These are phyloP conservation scores for Paragyromitra xinjiangensis DNA, from an alignment of 495 filamentous ascomycete genomes.

Conservation along the genomic window DNA sequence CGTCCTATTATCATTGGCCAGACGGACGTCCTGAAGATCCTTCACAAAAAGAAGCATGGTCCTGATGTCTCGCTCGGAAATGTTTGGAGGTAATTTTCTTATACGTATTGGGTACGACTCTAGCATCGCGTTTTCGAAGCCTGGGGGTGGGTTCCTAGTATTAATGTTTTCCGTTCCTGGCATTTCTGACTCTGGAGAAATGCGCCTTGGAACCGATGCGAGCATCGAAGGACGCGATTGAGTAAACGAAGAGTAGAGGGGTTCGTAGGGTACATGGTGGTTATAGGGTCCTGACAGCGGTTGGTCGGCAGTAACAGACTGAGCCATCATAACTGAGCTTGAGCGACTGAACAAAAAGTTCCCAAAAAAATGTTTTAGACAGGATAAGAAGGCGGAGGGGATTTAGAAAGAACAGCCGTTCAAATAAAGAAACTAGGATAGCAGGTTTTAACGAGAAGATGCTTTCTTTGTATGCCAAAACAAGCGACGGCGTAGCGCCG, in stretches of 20 bases:
- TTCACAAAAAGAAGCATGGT: slow-evolving; percentile 52
- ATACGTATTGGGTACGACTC: slow-evolving; percentile 50
- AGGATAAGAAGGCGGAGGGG: slow-evolving; percentile 2
- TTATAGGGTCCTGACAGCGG: slow-evolving; percentile 30
- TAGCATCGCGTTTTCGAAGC: slow-evolving; percentile 40
- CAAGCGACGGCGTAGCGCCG: slow-evolving; percentile 44
- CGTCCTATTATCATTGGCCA: slow-evolving; percentile 38
- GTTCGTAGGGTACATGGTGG: slow-evolving; percentile 37
- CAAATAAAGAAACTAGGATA: not conserved
- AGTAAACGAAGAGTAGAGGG: slow-evolving; percentile 39
- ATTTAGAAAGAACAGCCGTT: slow-evolving; percentile 2
- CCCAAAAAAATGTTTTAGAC: slow-evolving; percentile 15
- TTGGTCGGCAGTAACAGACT: slow-evolving; percentile 40
- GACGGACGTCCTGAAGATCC: slow-evolving; percentile 46
- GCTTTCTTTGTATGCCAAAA: slow-evolving; percentile 44
- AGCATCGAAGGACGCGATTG: slow-evolving; percentile 40
- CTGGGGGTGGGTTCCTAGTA: slow-evolving; percentile 43
- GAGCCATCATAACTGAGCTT: slow-evolving; percentile 42
- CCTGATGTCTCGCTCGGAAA: slow-evolving; percentile 51
- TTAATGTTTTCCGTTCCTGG: slow-evolving; percentile 38
- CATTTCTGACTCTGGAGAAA: slow-evolving; percentile 51
- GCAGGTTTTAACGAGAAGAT: not conserved
- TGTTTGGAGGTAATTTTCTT: slow-evolving; percentile 46
- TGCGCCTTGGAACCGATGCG: slow-evolving; percentile 46
- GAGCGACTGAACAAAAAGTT: slow-evolving; percentile 15